Evolutionary conservation across 164 flowering plant species (phyloP).

Genomic region (Umbellularia californica): DNA sequence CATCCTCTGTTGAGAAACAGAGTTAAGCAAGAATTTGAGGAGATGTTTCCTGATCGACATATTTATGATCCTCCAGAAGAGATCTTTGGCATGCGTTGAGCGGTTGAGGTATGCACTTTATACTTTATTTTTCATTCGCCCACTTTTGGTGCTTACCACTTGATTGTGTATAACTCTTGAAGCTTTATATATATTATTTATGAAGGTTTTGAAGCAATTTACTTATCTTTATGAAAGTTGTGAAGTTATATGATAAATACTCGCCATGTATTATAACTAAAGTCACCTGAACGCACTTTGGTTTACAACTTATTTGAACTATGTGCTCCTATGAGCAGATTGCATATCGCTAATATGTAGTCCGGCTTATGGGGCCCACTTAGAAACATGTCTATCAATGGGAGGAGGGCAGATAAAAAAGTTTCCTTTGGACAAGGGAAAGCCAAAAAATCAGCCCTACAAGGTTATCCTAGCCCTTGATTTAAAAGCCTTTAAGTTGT

Average conservation of each 20-base stretch:
- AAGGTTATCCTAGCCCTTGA: too few relatives aligned
- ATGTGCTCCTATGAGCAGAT: too few relatives aligned
- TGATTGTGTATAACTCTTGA: background rate
- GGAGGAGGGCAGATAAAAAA: too few relatives aligned
- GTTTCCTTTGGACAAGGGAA: too few relatives aligned
- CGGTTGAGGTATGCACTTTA: conserved; percentile 36
- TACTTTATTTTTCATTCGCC: background rate
- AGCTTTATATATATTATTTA: background rate
- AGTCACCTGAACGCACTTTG: too few relatives aligned
- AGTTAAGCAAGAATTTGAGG: conserved; percentile 91
- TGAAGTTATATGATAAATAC: background rate
- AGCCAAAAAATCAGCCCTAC: too few relatives aligned
- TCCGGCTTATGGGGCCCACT: too few relatives aligned
- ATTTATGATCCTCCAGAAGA: conserved; percentile 94
- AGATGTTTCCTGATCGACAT: conserved; percentile 77
- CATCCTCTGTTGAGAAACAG: conserved; percentile 80
- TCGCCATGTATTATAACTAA: too few relatives aligned
- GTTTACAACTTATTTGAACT: too few relatives aligned
- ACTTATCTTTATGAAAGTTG: background rate
- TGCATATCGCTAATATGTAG: too few relatives aligned
- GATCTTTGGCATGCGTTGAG: conserved; percentile 68
- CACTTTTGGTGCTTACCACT: background rate
- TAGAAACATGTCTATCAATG: too few relatives aligned
- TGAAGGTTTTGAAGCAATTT: background rate
- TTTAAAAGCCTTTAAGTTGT: too few relatives aligned